Evolutionary conservation across 73 alveolate species (phyloP).

Genomic region (Stentor coeruleus): DNA sequence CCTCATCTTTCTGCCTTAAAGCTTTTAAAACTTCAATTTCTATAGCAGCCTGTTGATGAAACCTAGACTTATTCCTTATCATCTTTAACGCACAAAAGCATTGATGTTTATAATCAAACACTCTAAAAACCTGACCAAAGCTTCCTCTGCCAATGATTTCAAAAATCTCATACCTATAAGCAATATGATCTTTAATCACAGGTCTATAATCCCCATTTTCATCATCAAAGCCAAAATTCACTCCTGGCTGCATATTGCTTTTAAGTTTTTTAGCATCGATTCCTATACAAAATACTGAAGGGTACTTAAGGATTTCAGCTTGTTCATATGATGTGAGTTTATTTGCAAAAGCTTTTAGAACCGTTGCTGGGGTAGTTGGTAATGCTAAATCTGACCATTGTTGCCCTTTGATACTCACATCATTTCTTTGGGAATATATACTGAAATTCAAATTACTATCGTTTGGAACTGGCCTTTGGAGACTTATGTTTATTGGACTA

Average conservation of each 20-base stretch:
- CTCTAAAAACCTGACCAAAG: conserved; percentile 82
- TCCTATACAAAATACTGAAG: conserved; percentile 29
- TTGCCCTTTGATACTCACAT: not conserved
- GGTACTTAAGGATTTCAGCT: conserved; percentile 28
- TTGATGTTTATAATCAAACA: conserved; percentile 68
- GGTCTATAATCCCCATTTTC: conserved; percentile 78
- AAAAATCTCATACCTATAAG: conserved; percentile 81
- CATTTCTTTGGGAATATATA: not conserved
- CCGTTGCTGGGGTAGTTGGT: conserved; percentile 29
- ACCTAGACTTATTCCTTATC: conserved; percentile 65
- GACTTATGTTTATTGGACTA: not conserved
- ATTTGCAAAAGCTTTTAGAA: not conserved
- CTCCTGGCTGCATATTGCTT: not conserved
- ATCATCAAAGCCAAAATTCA: conserved; percentile 81
- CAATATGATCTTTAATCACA: conserved; percentile 67
- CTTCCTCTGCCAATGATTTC: conserved; percentile 90
- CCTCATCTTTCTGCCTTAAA: conserved; percentile 47
- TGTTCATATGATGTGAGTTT: conserved; percentile 33
- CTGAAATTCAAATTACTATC: not conserved
- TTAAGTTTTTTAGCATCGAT: conserved; percentile 4
- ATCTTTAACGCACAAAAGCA: conserved; percentile 78
- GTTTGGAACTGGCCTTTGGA: not conserved
- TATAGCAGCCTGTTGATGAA: conserved; percentile 66
- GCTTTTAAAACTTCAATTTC: conserved; percentile 69
- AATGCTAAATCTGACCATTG: not conserved